These are phyloP conservation scores for Phytophthora parvispora DNA, from an alignment of 352 stramenopile species.

Conservation along the genomic window DNA sequence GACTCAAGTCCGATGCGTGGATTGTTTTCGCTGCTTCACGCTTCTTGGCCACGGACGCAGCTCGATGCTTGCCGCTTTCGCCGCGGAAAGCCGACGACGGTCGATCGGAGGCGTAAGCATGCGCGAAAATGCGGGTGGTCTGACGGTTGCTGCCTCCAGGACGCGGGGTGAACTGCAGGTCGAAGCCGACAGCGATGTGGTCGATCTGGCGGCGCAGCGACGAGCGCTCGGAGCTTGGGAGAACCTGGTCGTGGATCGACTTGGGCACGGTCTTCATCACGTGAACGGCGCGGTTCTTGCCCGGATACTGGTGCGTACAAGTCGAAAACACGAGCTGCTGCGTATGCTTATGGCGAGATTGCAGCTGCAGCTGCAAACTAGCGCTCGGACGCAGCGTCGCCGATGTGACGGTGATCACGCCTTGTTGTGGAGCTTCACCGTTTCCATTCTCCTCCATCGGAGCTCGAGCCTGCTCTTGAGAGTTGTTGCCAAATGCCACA, in stretches of 20 bases:
- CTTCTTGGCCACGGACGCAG: conserved; percentile 19
- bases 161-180: conserved; percentile 46
- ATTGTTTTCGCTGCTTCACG: conserved; percentile 26
- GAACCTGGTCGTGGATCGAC: conserved; percentile 64
- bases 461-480: conserved; percentile 24
- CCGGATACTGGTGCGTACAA: conserved; percentile 54
- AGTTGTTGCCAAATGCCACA: conserved; percentile 32
- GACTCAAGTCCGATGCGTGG: conserved; percentile 39
- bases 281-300: conserved; percentile 56
- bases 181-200: conserved; percentile 63
- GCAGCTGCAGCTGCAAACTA: conserved; percentile 36
- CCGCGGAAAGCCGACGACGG: conserved; percentile 40
- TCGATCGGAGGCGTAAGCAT: conserved; percentile 59
- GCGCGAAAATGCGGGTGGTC: conserved; percentile 52
- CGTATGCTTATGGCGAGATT: conserved; percentile 47
- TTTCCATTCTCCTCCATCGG: conserved; percentile 9
- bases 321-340: conserved; percentile 69
- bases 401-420: conserved; percentile 47
- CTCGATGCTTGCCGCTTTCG: conserved; percentile 28
- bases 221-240: conserved; percentile 46
- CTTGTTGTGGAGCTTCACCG: conserved; percentile 21
- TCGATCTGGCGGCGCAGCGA: conserved; percentile 53
- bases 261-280: conserved; percentile 73
- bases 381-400: conserved; percentile 43
- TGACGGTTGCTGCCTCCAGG: conserved; percentile 41